Conservation (phyloP, 768 basidiomycete genomes). For the Pisolithus albus region DNA sequence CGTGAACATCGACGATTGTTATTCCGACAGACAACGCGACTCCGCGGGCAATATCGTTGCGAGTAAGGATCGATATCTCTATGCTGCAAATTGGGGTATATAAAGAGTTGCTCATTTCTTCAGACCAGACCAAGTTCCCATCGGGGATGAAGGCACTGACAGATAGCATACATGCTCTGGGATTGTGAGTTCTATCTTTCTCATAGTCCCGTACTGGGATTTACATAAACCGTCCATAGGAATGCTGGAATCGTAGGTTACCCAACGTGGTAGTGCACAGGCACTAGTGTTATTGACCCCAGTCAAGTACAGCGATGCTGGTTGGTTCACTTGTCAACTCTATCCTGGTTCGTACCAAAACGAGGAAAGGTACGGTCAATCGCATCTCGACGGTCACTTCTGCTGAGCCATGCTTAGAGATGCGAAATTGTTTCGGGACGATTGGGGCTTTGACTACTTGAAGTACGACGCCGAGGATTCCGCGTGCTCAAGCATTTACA, state of each 20-base stretch:
- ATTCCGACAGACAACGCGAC: slow-evolving; percentile 50
- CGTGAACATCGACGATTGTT: slow-evolving; percentile 62
- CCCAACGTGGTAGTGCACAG: background rate
- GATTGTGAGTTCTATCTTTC: slow-evolving; percentile 39
- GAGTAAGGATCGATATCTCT: slow-evolving; percentile 24
- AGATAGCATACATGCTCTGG: slow-evolving; percentile 46
- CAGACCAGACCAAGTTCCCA: slow-evolving; percentile 47
- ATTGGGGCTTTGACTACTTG: slow-evolving; percentile 57
- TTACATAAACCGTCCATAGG: slow-evolving; percentile 26
- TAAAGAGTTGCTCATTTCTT: background rate
- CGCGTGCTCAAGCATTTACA: background rate
- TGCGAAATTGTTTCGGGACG: slow-evolving; percentile 44
- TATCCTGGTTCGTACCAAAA: slow-evolving; percentile 66
- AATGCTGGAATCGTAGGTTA: slow-evolving; percentile 54
- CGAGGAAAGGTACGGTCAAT: slow-evolving; percentile 41
- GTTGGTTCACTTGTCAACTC: slow-evolving; percentile 59
- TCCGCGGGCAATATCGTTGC: slow-evolving; percentile 49
- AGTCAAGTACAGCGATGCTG: slow-evolving; percentile 57
- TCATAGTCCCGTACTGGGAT: background rate
- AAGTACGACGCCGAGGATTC: slow-evolving; percentile 30
- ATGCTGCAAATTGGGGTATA: too few species aligned
- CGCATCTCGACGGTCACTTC: background rate
- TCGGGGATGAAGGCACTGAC: slow-evolving; percentile 54
- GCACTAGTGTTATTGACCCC: background rate
- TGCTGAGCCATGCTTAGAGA: slow-evolving; percentile 34